These are phyloP conservation scores for Dianthus caryophyllus DNA, from an alignment of 148 eudicot species.

Conservation along the genomic window DNA sequence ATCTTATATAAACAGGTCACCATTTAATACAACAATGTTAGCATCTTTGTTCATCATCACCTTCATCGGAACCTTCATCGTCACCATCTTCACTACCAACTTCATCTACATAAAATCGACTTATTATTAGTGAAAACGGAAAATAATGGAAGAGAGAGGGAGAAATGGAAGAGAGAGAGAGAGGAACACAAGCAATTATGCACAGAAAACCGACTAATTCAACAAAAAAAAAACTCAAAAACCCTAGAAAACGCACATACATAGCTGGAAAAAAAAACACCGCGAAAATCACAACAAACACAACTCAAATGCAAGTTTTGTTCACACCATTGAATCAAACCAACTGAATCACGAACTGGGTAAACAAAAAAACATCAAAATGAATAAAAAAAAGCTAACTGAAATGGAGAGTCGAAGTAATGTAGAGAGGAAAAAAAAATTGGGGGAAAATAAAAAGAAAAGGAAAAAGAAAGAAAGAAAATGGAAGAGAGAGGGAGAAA, in stretches of 20 bases:
- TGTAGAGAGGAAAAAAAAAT: slow-evolving; percentile 10
- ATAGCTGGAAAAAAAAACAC: slow-evolving; percentile 12
- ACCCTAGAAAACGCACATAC: slow-evolving; percentile 21
- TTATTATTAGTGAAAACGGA: too few relatives aligned
- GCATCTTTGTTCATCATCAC: too few relatives aligned
- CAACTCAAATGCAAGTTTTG: background rate
- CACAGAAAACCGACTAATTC: background rate
- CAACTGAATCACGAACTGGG: slow-evolving; percentile 6
- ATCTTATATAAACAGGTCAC: too few relatives aligned
- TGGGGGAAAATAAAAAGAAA: background rate
- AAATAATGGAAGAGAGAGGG: too few relatives aligned
- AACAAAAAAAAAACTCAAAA: background rate
- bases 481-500: background rate
- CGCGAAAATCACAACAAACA: slow-evolving; percentile 10
- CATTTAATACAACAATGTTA: too few relatives aligned
- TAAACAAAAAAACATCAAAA: slow-evolving; percentile 2
- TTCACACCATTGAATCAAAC: slow-evolving; percentile 6
- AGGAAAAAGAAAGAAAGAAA: slow-evolving; percentile 3
- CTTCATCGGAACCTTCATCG: too few relatives aligned
- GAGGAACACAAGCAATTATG: slow-evolving; percentile 11
- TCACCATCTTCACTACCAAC: too few relatives aligned
- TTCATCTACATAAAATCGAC: too few relatives aligned
- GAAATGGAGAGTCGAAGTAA: slow-evolving; percentile 9
- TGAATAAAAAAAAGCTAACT: slow-evolving; percentile 17
- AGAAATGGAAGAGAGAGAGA: too few relatives aligned